phyloP scores from a whole-genome alignment of 2,329 filamentous ascomycete species.

The Sporothrix euskadiensis region DNA sequence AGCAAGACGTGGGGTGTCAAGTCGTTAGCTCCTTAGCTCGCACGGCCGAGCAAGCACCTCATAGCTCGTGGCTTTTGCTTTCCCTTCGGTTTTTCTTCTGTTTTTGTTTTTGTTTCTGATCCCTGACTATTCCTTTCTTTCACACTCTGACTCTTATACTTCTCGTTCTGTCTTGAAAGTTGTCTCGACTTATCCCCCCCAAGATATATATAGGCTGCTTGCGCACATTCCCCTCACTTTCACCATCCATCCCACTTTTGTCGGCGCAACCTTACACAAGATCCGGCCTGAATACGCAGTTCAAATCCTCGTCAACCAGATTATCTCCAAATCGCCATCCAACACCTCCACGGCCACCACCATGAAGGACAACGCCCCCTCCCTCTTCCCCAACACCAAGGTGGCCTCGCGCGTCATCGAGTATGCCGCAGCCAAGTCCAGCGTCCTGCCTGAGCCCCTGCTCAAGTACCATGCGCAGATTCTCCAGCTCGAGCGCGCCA shows the following conservation, averaged over 20 bases:
- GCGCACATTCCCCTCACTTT: neutral
- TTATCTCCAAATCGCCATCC: neutral
- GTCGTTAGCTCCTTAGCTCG: neutral
- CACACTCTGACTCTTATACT: neutral
- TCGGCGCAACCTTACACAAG: neutral
- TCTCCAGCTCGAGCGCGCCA: conserved; percentile 31
- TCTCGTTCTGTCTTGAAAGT: neutral
- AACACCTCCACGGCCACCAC: neutral
- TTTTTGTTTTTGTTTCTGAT: neutral
- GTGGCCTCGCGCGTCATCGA: conserved; percentile 46
- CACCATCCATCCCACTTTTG: neutral
- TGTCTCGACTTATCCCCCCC: neutral
- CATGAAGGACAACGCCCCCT: conserved; percentile 45
- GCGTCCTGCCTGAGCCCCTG: conserved; percentile 46
- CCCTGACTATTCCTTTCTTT: neutral
- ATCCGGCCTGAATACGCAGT: neutral
- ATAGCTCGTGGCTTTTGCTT: neutral
- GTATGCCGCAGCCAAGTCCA: conserved; percentile 48
- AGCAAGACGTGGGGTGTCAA: neutral
- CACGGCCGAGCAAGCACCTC: conserved; percentile 3
- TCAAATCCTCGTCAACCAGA: neutral
- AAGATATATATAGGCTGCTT: no score
- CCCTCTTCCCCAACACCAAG: conserved; percentile 47
- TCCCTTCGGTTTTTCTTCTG: neutral
- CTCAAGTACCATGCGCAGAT: conserved; percentile 45